These are phyloP conservation scores for Fraxinus xanthoxyloides DNA, from an alignment of 305 asterid genomes.

Conservation along the genomic window DNA sequence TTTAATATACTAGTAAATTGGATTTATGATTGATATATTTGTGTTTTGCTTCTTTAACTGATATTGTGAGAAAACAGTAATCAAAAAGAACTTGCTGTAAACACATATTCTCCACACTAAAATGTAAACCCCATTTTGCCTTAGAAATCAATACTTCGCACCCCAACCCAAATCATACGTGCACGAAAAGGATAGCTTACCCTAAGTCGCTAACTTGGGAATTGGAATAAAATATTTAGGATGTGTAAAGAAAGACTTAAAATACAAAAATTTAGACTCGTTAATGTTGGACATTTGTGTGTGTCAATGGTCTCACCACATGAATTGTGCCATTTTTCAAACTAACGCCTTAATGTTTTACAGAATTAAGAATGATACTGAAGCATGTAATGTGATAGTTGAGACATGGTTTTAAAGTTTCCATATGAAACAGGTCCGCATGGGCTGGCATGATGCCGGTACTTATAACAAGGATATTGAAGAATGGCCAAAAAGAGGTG, in stretches of 20 bases:
- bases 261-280: neutral
- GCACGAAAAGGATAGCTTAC: neutral
- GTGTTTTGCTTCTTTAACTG: neutral
- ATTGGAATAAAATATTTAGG: neutral
- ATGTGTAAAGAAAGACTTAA: neutral
- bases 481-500: constrained; percentile 94
- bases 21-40: neutral
- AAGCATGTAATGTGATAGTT: neutral
- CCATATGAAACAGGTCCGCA: constrained; percentile 55
- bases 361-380: neutral
- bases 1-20: neutral
- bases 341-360: neutral
- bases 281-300: neutral
- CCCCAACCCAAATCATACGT: neutral
- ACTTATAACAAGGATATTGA: constrained; percentile 79
- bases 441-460: constrained; percentile 99
- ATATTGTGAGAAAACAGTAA: neutral
- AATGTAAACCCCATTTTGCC: neutral
- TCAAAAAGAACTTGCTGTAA: neutral
- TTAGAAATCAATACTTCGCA: neutral
- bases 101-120: neutral
- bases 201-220: neutral
- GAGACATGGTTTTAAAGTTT: neutral
- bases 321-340: neutral
- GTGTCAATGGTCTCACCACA: neutral